Evolutionary conservation across 306 rosid genomes (phyloP), one percentile per base, ranked within the genome.

Genomic region (Rubus parviflorus): DNA sequence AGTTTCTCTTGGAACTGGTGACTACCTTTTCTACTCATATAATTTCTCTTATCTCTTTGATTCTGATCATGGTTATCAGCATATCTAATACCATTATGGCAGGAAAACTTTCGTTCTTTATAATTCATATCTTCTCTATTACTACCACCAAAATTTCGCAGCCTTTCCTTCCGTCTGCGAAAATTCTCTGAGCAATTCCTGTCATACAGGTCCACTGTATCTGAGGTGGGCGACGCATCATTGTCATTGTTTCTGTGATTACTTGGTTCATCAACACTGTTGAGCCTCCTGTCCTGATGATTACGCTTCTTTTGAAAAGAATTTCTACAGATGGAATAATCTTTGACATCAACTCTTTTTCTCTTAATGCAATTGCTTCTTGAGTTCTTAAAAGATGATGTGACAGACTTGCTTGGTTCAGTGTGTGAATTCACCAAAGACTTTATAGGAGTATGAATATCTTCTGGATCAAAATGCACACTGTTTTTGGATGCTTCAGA

Each of bases 401-500:
- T 15, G 20, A n/a, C 80, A 78, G 87, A 81, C 72, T 77, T 77
- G 56, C 54, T 54, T 38, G 70, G 51, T 81, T 68, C 68, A 52
- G 69, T 19, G 52, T 61, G 65, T 69, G 85, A 58, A 68, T 82
- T 81, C 83, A 66, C 73, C 14, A 81, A 78, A 63, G 84, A 52
- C 81, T 81, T 73, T 66, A 80, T 46, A 61, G 89, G 86, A 82
- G 75, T 68, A 23, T 23, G 68, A 72, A 45, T 80, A 52, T 74
- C 82, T 78, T 84, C 88, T 48, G 51, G 66, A 82, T 83, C 74
- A 64, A 63, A 80, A 80, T 64, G 82, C 67, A 79, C 79, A 77
- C 86, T 74, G 61, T 86, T 79, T 72, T 64, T 69, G 14, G 87
- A 73, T 70, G 75, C 80, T 75, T 80, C 94, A 72, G 86, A 88